A percentile compares a stretch with the other conserved stretches of the same genome.
Conservation (phyloP, 768 basidiomycete species). For the Russula sp. region DNA sequence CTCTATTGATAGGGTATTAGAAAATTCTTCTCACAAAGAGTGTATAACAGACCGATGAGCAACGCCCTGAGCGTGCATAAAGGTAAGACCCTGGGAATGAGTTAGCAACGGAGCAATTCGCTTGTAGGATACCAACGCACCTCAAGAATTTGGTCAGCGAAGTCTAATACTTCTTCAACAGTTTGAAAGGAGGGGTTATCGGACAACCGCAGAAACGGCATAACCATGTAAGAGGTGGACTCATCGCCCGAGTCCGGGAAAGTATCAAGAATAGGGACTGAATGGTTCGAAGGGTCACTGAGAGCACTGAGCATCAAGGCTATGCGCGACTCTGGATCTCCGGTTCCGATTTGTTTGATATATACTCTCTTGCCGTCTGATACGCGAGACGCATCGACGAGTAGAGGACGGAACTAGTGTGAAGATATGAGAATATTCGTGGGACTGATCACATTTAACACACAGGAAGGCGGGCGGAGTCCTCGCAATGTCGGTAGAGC, state of each 20-base stretch:
- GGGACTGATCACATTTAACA: not conserved
- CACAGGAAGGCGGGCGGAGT: slow-evolving; percentile 4
- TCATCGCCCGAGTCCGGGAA: not conserved
- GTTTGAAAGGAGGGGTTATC: not conserved
- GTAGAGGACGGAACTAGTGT: not conserved
- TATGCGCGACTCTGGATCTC: slow-evolving; percentile 21
- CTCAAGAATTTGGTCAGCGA: slow-evolving; percentile 18
- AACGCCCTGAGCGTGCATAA: slow-evolving; percentile 19
- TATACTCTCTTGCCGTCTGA: slow-evolving; percentile 29
- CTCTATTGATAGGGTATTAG: not conserved
- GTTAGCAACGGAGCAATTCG: not conserved
- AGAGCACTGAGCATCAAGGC: slow-evolving; percentile 6
- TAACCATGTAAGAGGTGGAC: slow-evolving; percentile 16
- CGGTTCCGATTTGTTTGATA: slow-evolving; percentile 28
- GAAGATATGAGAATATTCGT: not conserved
- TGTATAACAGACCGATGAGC: slow-evolving; percentile 12
- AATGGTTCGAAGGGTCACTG: slow-evolving; percentile 13
- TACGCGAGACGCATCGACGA: slow-evolving; percentile 31
- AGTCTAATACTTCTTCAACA: slow-evolving; percentile 16
- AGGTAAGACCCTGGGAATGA: slow-evolving; percentile 11
- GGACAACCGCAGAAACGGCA: slow-evolving; percentile 13
- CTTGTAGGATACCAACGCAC: not conserved
- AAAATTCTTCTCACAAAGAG: no score
- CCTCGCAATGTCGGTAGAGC: not conserved
- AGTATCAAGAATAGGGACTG: slow-evolving; percentile 17